These are phyloP conservation scores for Lumnitzera littorea DNA, from an alignment of 345 rosid species.

Conservation along the genomic window DNA sequence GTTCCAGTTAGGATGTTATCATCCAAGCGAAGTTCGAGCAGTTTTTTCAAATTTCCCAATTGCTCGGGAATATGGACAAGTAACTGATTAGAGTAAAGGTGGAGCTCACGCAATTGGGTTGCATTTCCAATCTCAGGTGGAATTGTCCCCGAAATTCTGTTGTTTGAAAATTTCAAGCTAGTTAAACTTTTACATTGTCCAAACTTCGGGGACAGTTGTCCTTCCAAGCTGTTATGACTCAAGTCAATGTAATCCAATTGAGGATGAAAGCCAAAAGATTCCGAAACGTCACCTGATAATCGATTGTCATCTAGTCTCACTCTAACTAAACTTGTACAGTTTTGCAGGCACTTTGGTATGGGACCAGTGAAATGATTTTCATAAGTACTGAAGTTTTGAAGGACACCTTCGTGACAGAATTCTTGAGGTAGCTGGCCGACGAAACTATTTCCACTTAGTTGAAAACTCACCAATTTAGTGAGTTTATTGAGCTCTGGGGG, in stretches of 20 bases:
- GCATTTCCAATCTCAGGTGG: slow-evolving; percentile 9
- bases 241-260: slow-evolving; percentile 7
- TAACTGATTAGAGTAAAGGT: slow-evolving; percentile 9
- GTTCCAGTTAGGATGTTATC: slow-evolving; percentile 1
- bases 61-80: slow-evolving; percentile 3
- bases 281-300: background rate
- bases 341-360: slow-evolving; percentile 10
- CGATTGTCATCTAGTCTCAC: slow-evolving; percentile 6
- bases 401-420: slow-evolving; percentile 4
- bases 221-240: slow-evolving; percentile 5
- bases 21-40: slow-evolving; percentile 4
- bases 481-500: slow-evolving; percentile 1
- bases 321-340: slow-evolving; percentile 12
- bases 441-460: slow-evolving; percentile 1
- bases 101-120: background rate
- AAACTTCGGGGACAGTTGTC: background rate
- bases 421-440: slow-evolving; percentile 11
- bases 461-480: background rate
- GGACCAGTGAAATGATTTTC: slow-evolving; percentile 9
- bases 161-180: slow-evolving; percentile 4
- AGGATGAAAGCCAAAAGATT: slow-evolving; percentile 12
- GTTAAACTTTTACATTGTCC: slow-evolving; percentile 1
- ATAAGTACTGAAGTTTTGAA: background rate
- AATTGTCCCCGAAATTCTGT: slow-evolving; percentile 9
- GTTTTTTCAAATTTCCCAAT: background rate